phyloP scores from a whole-genome alignment of 2,329 filamentous ascomycete species.

The Ophiostoma pallidulum region DNA sequence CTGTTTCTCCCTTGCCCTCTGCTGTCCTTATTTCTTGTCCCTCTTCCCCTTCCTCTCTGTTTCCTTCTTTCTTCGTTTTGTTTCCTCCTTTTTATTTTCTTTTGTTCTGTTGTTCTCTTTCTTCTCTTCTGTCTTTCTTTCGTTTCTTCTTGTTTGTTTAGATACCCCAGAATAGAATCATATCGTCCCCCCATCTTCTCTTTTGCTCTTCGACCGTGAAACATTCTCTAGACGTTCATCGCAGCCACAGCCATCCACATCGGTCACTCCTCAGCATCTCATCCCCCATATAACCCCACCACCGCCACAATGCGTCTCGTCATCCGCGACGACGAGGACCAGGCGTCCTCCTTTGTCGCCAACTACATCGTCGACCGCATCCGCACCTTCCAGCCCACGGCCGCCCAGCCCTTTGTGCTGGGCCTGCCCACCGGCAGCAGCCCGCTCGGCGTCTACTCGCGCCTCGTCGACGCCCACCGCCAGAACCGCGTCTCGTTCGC shows the following conservation, averaged over 20 bases:
- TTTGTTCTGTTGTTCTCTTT: neutral
- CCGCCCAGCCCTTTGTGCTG: slow-evolving; percentile 58
- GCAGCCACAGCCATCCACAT: too few species aligned
- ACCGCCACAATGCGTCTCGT: slow-evolving; percentile 55
- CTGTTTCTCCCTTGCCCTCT: neutral
- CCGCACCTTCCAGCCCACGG: slow-evolving; percentile 55
- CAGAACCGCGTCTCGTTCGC: slow-evolving; percentile 41
- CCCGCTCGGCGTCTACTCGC: slow-evolving; percentile 59
- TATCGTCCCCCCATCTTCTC: neutral
- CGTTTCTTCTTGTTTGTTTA: neutral
- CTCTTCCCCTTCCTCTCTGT: neutral
- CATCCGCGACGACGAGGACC: slow-evolving; percentile 53
- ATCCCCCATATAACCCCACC: neutral
- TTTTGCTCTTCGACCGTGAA: neutral
- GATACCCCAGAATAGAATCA: slow-evolving; percentile 7
- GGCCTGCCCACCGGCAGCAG: slow-evolving; percentile 66
- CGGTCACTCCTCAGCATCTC: neutral
- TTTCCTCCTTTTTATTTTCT: neutral
- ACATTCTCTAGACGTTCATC: neutral
- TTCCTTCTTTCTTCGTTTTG: neutral
- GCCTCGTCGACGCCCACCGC: slow-evolving; percentile 54
- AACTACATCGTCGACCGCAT: slow-evolving; percentile 68
- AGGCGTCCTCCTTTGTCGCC: slow-evolving; percentile 58
- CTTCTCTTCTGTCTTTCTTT: neutral
- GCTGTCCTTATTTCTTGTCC: neutral